Conservation (phyloP, 2,329 filamentous ascomycete genomes). For the Whalleya microplaca region DNA sequence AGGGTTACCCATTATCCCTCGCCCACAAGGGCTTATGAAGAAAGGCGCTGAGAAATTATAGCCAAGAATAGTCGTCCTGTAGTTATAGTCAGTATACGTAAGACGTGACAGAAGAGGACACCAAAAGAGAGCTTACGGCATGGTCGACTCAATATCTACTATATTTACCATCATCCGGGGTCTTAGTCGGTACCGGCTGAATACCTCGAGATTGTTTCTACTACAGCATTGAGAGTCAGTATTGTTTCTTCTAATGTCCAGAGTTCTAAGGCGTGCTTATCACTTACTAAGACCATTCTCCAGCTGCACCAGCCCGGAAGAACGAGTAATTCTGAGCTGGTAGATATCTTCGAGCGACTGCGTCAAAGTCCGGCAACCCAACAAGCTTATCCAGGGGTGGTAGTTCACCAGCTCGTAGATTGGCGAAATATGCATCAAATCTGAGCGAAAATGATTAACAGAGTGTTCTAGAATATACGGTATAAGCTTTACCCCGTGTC, state of each 20-base stretch:
- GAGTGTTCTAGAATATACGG: background rate
- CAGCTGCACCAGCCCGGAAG: conserved; percentile 59
- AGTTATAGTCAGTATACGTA: conserved; percentile 17
- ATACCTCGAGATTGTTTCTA: conserved; percentile 62
- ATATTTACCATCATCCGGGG: conserved; percentile 55
- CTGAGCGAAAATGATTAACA: conserved; percentile 25
- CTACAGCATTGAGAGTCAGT: too few relatives aligned
- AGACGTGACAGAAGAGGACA: background rate
- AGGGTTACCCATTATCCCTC: conserved; percentile 42
- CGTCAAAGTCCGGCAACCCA: conserved; percentile 59
- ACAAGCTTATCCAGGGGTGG: conserved; percentile 49
- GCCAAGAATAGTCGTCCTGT: conserved; percentile 45
- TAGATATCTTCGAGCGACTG: conserved; percentile 53
- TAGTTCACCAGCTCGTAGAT: conserved; percentile 39
- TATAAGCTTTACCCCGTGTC: conserved; percentile 41
- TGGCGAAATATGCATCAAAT: conserved; percentile 43
- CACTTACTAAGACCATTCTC: conserved; percentile 60
- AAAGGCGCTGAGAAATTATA: conserved; percentile 48
- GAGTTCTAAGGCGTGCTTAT: too few relatives aligned
- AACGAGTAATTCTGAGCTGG: conserved; percentile 55
- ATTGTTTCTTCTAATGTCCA: too few relatives aligned
- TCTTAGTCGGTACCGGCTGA: conserved; percentile 50
- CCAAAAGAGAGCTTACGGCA: conserved; percentile 29
- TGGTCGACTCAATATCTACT: conserved; percentile 43
- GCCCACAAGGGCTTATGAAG: conserved; percentile 47